A percentile compares a stretch with the other conserved stretches of the same genome.
These are phyloP conservation scores for Yarrowia bubula DNA, from an alignment of 805 yeast species.

Conservation along the genomic window DNA sequence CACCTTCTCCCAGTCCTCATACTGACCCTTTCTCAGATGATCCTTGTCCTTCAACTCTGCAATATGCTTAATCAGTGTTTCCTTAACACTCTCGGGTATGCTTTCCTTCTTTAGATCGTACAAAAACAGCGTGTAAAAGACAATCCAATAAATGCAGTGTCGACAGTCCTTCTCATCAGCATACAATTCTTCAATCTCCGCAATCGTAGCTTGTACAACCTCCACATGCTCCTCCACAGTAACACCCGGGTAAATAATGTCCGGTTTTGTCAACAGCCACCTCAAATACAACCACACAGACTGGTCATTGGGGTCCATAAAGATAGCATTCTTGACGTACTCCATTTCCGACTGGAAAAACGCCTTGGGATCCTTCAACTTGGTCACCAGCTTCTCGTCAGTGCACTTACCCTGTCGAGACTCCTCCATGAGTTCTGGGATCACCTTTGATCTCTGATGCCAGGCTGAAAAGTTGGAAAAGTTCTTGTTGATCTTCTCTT, in stretches of 20 bases:
- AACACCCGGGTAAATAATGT: constrained; percentile 38
- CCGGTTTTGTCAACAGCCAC: constrained; percentile 58
- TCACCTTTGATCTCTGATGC: constrained; percentile 79
- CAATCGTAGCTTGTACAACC: constrained; percentile 48
- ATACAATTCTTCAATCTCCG: constrained; percentile 59
- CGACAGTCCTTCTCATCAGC: constrained; percentile 70
- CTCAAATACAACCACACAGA: constrained; percentile 86
- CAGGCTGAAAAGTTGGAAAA: constrained; percentile 94
- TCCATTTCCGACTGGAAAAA: constrained; percentile 59
- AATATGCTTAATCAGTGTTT: constrained; percentile 42
- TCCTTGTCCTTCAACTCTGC: constrained; percentile 34
- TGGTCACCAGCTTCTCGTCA: constrained; percentile 26
- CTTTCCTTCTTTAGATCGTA: constrained; percentile 28
- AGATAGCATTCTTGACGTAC: constrained; percentile 76
- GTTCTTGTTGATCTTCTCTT: constrained; percentile 71
- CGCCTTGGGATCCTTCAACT: constrained; percentile 36
- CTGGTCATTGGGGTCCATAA: constrained; percentile 91
- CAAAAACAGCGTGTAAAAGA: constrained; percentile 42
- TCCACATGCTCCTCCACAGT: constrained; percentile 39
- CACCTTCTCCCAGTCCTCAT: constrained; percentile 29
- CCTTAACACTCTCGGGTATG: constrained; percentile 31
- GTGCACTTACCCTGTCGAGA: constrained; percentile 30
- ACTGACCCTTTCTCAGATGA: constrained; percentile 36
- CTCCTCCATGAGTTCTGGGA: constrained; percentile 50
- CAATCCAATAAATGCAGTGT: constrained; percentile 68